Base-by-base conservation (phyloP, 148 eudicot genomes). In the Euryodendron excelsum region DNA sequence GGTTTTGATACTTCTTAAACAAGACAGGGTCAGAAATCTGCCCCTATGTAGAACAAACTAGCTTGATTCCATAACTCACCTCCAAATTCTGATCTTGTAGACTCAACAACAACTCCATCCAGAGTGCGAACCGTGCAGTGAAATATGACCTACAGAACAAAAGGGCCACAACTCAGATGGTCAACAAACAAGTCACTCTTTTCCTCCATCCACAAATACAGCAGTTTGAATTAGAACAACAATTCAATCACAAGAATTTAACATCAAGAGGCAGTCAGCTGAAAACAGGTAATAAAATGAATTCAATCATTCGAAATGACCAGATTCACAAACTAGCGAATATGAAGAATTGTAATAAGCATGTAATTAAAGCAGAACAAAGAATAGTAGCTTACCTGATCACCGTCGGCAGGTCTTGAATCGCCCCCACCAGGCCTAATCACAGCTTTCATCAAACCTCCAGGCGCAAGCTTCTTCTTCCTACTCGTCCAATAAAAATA, bases 111-210 rank as follows among this genome's bases (percentile, higher is more conserved):
- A 41, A 89, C 90, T 28, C 98, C 98, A 58, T 94, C 94, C 39
- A 92, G 64, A 13, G 98, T 94, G 2, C 98, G 92, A 36, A 92
- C 83, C n/a, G 98, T 92, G 72, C 92, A 92, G 78, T 94, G 98
- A 79, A 86, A 90, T 58, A 90, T 84, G 5, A 92, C 87, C 98
- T 94, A 76, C 7, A 41, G 45, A 41, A 41, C 72, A 84, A 1
- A 73, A 28, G 5, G 13, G 20, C 0, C n/a, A 55, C 11, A 18
- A 55, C 23, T 18, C 0, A 55, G n/a, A 55, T 18, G 20, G 60
- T 21, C 7, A 20, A 55, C 5, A 4, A 20, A 55, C 5, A 4
- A 18, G 45, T 8, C 27, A 55, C 2, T 4, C 3, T 55, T 55
- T 55, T 55, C 60, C 27, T 55, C 25, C 2, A 14, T 48, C 5